These are phyloP conservation scores for Pascua sp. DNA, from an alignment of 1,284 basidiomycete species.

Conservation along the genomic window DNA sequence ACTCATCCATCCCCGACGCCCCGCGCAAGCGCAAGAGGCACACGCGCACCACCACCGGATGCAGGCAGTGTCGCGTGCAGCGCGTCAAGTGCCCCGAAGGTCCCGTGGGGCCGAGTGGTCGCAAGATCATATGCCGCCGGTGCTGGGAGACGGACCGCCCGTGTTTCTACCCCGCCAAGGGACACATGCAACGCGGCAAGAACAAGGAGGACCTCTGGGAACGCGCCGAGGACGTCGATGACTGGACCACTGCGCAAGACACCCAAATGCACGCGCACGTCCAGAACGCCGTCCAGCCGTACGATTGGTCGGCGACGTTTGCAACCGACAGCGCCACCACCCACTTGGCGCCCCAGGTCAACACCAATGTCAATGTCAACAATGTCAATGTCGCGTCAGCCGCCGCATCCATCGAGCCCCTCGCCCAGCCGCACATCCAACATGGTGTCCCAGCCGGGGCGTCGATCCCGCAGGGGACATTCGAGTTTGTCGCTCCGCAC, in stretches of 20 bases:
- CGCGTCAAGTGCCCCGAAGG: conserved; percentile 24
- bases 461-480: too few relatives aligned
- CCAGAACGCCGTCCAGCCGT: too few relatives aligned
- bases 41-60: conserved; percentile 19
- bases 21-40: conserved; percentile 11
- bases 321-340: too few relatives aligned
- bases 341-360: too few relatives aligned
- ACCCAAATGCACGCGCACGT: too few relatives aligned
- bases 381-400: too few relatives aligned
- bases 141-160: conserved; percentile 19
- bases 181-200: conserved; percentile 8
- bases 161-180: conserved; percentile 21
- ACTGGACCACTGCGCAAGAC: conserved; percentile 2
- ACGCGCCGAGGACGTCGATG: conserved; percentile 11
- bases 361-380: too few relatives aligned
- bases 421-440: too few relatives aligned
- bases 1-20: neutral
- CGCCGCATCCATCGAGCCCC: too few relatives aligned
- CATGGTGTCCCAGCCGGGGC: too few relatives aligned
- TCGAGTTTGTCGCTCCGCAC: too few relatives aligned
- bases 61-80: conserved; percentile 14
- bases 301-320: too few relatives aligned
- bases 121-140: conserved; percentile 17
- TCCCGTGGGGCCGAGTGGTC: neutral
- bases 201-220: conserved; percentile 10